Conservation (phyloP, 1,284 basidiomycete genomes). For the Hemileia vastatrix region DNA sequence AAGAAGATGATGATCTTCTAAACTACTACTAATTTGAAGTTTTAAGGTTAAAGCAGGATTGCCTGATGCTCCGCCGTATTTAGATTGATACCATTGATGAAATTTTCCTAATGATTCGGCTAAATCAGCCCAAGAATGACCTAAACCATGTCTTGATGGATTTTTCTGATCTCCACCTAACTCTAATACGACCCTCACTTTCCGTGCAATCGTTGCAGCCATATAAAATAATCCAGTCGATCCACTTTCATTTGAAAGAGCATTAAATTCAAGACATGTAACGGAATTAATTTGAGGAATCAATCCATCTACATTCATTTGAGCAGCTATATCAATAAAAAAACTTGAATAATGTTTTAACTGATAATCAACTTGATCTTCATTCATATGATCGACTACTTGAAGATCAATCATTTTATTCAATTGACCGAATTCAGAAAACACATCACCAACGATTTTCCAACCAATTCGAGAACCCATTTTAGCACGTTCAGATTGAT, state of each 20-base stretch:
- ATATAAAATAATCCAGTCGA: conserved; percentile 19
- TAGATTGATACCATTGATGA: conserved; percentile 19
- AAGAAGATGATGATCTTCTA: too few relatives aligned
- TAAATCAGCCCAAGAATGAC: conserved; percentile 40
- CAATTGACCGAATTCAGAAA: conserved; percentile 47
- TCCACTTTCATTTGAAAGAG: conserved; percentile 15
- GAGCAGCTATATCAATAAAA: conserved; percentile 17
- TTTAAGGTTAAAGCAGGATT: conserved; percentile 2
- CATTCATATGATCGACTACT: conserved; percentile 3
- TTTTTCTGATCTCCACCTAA: conserved; percentile 4
- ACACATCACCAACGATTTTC: conserved; percentile 75
- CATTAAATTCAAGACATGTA: conserved; percentile 15
- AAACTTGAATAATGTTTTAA: conserved; percentile 8
- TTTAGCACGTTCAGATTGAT: conserved; percentile 32
- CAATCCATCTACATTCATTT: conserved; percentile 17
- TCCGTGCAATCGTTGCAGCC: conserved; percentile 24
- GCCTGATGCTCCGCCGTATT: conserved; percentile 1
- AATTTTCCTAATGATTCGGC: conserved; percentile 25
- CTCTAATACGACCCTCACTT: conserved; percentile 32
- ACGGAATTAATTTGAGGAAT: conserved; percentile 14
- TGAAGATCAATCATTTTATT: conserved; percentile 10
- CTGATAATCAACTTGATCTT: too few relatives aligned
- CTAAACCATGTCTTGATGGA: too few relatives aligned
- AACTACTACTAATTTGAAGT: conserved; percentile 4
- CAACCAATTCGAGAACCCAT: conserved; percentile 56